Evolutionary conservation across 768 basidiomycete genomes (phyloP).

Genomic region (Russula vinacea): DNA sequence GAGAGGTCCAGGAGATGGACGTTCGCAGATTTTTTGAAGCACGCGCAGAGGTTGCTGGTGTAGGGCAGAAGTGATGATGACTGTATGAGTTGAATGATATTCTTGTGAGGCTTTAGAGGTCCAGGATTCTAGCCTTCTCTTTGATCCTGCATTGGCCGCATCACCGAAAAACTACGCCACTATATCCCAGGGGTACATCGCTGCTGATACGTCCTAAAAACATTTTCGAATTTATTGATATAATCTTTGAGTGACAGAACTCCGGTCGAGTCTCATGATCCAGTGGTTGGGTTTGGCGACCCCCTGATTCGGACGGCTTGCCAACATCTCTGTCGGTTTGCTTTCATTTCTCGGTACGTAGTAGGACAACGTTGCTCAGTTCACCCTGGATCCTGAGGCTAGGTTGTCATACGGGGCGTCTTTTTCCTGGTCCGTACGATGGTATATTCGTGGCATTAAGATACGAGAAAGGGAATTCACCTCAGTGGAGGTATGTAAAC

Average conservation of each 20-base stretch:
- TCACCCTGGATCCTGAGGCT: background rate
- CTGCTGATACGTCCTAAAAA: background rate
- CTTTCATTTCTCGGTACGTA: background rate
- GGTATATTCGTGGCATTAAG: too few species aligned
- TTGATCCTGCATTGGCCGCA: background rate
- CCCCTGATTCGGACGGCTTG: background rate
- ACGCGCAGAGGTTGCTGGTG: conserved; percentile 10
- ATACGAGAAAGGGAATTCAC: too few species aligned
- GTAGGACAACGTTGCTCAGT: background rate
- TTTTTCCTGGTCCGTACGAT: too few species aligned
- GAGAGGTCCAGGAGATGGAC: conserved; percentile 24
- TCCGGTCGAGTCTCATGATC: background rate
- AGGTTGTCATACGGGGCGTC: background rate
- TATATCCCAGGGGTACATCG: background rate
- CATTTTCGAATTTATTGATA: background rate
- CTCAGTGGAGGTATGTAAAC: too few species aligned
- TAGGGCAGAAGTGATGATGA: conserved; percentile 4
- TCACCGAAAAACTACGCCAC: background rate
- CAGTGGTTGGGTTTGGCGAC: background rate
- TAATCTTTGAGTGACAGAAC: background rate
- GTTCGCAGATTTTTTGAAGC: conserved; percentile 26
- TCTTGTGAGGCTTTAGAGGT: background rate
- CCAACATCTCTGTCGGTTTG: too few species aligned
- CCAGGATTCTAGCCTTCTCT: background rate
- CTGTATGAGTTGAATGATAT: background rate